These are phyloP conservation scores for Fulvia fulva DNA, from an alignment of 2,329 filamentous ascomycete genomes.

Conservation along the genomic window DNA sequence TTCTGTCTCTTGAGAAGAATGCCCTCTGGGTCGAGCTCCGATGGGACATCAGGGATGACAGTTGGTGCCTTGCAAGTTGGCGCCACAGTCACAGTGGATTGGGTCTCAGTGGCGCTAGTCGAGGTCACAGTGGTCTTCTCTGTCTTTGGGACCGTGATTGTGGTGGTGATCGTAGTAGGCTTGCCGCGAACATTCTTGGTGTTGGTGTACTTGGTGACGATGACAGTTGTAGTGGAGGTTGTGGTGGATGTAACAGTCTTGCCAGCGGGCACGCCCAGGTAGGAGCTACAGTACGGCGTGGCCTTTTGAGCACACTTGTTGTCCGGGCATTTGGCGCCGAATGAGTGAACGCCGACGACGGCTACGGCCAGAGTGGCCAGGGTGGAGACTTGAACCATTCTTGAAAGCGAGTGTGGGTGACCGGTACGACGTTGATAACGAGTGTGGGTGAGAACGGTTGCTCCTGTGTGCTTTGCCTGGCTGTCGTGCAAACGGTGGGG, in stretches of 20 bases:
- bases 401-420: not conserved
- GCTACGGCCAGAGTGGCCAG: not conserved
- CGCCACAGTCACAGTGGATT: not conserved
- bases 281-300: constrained; percentile 4
- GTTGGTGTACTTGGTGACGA: not conserved
- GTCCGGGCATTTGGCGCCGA: not conserved
- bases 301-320: constrained; percentile 3
- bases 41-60: not conserved
- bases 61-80: not conserved
- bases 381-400: not conserved
- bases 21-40: too few relatives aligned
- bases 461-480: not conserved
- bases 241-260: constrained; percentile 3
- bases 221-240: not conserved
- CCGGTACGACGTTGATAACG: not conserved
- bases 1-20: not conserved
- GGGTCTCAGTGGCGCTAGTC: not conserved
- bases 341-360: not conserved
- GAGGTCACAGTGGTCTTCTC: not conserved
- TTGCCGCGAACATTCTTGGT: not conserved
- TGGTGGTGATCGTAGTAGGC: not conserved
- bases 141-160: not conserved
- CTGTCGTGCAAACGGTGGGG: not conserved
- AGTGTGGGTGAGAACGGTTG: not conserved
- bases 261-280: constrained; percentile 1